These are phyloP conservation scores for Populus simonii DNA, from an alignment of 345 rosid species.

Conservation along the genomic window DNA sequence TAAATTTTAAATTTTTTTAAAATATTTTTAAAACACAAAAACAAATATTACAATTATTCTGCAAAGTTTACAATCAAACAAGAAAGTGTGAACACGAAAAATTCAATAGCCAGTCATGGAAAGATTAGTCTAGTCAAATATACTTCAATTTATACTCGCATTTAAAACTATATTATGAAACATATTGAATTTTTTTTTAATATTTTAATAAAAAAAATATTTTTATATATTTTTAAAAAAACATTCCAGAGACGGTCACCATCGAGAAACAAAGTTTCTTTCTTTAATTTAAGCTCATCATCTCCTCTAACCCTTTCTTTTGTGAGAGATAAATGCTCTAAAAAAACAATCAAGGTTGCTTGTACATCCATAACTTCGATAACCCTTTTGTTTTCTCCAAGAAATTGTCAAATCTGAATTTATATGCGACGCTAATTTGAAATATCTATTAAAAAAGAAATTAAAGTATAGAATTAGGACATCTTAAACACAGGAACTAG, in stretches of 20 bases:
- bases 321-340: background rate
- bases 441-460: no score
- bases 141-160: no score
- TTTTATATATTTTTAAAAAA: no score
- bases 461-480: background rate
- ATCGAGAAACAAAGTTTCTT: background rate
- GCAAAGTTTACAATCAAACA: background rate
- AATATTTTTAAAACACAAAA: no score
- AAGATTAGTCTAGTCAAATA: background rate
- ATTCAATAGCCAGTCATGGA: background rate
- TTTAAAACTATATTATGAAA: no score
- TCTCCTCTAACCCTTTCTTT: background rate
- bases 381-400: background rate
- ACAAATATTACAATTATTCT: no score
- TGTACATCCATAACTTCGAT: no score
- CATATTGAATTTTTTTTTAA: no score
- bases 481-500: background rate
- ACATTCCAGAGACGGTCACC: background rate
- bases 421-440: background rate
- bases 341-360: background rate
- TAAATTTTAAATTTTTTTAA: no score
- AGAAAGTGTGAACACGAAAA: background rate
- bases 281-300: no score
- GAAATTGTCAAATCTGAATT: background rate
- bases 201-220: no score